phyloP scores from a whole-genome alignment of 2,329 filamentous ascomycete species.

The Colletotrichum zoysiae region DNA sequence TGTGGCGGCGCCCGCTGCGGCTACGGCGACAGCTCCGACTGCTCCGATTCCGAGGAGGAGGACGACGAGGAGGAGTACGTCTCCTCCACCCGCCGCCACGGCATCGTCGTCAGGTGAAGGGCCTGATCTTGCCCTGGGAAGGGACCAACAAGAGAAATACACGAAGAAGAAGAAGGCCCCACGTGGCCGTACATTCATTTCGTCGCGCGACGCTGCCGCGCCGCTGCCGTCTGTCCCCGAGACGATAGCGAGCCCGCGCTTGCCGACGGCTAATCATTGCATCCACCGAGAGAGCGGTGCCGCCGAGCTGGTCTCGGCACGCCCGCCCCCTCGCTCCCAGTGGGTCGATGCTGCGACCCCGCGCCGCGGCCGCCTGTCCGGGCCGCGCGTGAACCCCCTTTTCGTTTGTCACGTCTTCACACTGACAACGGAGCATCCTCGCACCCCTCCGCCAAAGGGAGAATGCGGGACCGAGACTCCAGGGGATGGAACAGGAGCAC shows the following conservation, averaged over 20 bases:
- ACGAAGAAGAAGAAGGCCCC: conserved; percentile 39
- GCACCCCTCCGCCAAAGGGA: conserved; percentile 22
- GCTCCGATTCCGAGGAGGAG: conserved; percentile 70
- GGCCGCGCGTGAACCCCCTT: conserved; percentile 36
- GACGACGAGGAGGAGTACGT: conserved; percentile 63
- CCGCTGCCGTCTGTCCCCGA: background rate
- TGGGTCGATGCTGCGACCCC: conserved; percentile 69
- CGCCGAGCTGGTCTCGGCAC: conserved; percentile 61
- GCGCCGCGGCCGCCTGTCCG: conserved; percentile 47
- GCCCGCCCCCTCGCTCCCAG: conserved; percentile 46
- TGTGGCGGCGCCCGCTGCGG: conserved; percentile 91
- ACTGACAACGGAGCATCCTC: conserved; percentile 38
- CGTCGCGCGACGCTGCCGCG: conserved; percentile 35
- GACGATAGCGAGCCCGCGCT: conserved; percentile 14
- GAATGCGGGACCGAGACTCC: conserved; percentile 39
- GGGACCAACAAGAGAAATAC: conserved; percentile 26
- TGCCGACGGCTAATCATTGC: conserved; percentile 41
- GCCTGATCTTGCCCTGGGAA: conserved; percentile 29
- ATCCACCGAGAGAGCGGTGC: conserved; percentile 45
- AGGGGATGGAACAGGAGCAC: conserved; percentile 35
- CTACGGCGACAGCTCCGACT: conserved; percentile 78
- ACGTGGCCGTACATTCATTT: conserved; percentile 52
- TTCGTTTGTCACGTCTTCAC: conserved; percentile 41
- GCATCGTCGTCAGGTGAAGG: conserved; percentile 66
- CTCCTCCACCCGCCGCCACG: conserved; percentile 71